phyloP scores from a whole-genome alignment of 805 yeast genomes.

The Groenewaldozyma salmanticensis region DNA sequence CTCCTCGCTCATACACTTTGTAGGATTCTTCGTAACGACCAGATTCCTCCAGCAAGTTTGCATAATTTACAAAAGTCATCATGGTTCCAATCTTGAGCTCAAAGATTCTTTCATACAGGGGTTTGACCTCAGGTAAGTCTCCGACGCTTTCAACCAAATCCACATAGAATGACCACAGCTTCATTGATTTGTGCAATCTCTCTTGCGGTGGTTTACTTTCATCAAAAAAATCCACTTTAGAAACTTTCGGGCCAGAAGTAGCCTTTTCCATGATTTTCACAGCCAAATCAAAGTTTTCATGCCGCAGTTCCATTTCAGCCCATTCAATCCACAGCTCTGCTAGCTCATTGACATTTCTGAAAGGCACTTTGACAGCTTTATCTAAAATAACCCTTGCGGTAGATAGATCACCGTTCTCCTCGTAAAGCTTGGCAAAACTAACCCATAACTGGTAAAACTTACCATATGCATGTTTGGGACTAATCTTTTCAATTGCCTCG shows the following conservation, averaged over 20 bases:
- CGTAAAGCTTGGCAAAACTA: constrained; percentile 56
- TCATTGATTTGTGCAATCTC: constrained; percentile 48
- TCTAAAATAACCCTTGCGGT: constrained; percentile 56
- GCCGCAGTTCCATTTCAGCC: constrained; percentile 55
- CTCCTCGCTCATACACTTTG: constrained; percentile 58
- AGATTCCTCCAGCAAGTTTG: constrained; percentile 45
- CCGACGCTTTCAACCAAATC: constrained; percentile 45
- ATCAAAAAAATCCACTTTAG: constrained; percentile 32
- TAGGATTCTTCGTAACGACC: constrained; percentile 41
- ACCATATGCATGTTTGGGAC: constrained; percentile 43
- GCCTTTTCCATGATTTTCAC: constrained; percentile 34
- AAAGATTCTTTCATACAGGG: constrained; percentile 45
- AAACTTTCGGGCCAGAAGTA: constrained; percentile 30
- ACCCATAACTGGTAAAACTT: constrained; percentile 57
- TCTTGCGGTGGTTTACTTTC: constrained; percentile 42
- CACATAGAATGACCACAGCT: constrained; percentile 64
- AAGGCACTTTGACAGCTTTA: constrained; percentile 65
- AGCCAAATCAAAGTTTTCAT: constrained; percentile 38
- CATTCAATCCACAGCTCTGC: constrained; percentile 65
- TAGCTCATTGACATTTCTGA: constrained; percentile 49
- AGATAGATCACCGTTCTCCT: constrained; percentile 38
- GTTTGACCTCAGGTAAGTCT: constrained; percentile 28
- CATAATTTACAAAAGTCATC: constrained; percentile 53
- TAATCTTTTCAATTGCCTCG: constrained; percentile 54
- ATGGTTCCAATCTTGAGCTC: constrained; percentile 62